Base-by-base conservation (phyloP, 805 yeast species). In the Teunomyces atbi region DNA sequence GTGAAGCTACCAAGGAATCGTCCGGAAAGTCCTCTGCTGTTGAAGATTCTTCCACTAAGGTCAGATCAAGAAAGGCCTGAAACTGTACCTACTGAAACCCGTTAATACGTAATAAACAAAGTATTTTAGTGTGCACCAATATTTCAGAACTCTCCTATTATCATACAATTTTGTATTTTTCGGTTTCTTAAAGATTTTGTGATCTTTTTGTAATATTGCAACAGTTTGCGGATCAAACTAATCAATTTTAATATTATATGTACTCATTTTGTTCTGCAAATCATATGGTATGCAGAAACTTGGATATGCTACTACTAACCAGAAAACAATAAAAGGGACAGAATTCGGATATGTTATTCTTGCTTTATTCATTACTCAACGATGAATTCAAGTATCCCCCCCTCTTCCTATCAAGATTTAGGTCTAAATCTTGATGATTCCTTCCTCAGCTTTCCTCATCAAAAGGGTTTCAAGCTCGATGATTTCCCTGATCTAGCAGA, bases 11-110 rank as follows among this genome's bases (percentile, higher is more conserved):
- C 36, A 21, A 27, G 20, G 35, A 27, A 18, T 11, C 46, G 16
- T 12, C 46, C 8, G 39, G 40, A 26, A 33, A 45, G 12, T n/a
- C 45, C 11, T 30, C 55, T 27, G 53, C 51, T 29, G 52, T 48
- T 19, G 41, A 56, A 15, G 35, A 46, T 16, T 50, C 48, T 28
- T 43, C 33, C n/a, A 46, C 35, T 12, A 66, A 60, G 58, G 62
- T 59, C 34, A 68, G 58, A 47, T 62, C 69, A 29, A 66, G 73
- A 65, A 68, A 68, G 59, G 73, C 64, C 15, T 67, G 53, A 52
- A 8, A 16, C n/a, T 13, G 23, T 21, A 20, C 27, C 21, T n/a
- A 21, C n/a, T 2, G n/a, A 15, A 13, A 13, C 33, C 33, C 18
- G 16, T 30, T 30, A 30, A 30, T 30, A 30, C 33, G 33, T 30